These are phyloP conservation scores for Petasospora fabianii DNA, from an alignment of 1,139 yeast species.

Conservation along the genomic window DNA sequence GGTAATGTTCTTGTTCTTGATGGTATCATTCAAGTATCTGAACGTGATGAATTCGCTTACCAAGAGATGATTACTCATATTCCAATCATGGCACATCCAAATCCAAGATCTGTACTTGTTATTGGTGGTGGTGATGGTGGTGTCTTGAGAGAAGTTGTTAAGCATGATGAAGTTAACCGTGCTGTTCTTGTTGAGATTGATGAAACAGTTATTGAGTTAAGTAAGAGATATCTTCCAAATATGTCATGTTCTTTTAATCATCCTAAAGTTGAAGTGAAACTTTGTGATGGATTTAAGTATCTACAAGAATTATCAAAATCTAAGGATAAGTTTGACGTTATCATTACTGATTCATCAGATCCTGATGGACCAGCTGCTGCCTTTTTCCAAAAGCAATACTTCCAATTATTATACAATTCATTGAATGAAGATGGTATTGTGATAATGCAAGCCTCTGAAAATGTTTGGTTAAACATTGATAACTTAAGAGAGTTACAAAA, in stretches of 20 bases:
- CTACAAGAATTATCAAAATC: slow-evolving; percentile 41
- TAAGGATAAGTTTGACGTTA: slow-evolving; percentile 63
- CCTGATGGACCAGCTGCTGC: slow-evolving; percentile 99
- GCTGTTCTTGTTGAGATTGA: slow-evolving; percentile 91
- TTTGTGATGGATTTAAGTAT: slow-evolving; percentile 88
- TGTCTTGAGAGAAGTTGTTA: slow-evolving; percentile 77
- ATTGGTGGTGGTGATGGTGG: slow-evolving; percentile 97
- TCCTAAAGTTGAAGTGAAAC: slow-evolving; percentile 66
- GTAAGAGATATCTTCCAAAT: slow-evolving; percentile 71
- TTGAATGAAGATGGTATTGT: slow-evolving; percentile 73
- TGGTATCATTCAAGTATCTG: slow-evolving; percentile 86
- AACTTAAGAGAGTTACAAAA: slow-evolving; percentile 57
- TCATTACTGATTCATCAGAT: slow-evolving; percentile 93
- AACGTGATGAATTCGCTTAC: slow-evolving; percentile 85
- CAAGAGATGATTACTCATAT: slow-evolving; percentile 86
- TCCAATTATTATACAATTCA: slow-evolving; percentile 65
- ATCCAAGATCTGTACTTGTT: slow-evolving; percentile 72
- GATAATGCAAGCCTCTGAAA: slow-evolving; percentile 89
- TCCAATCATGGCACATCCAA: slow-evolving; percentile 71
- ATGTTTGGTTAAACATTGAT: slow-evolving; percentile 81
- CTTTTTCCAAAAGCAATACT: slow-evolving; percentile 81
- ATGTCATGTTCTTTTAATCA: slow-evolving; percentile 75
- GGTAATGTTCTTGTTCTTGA: slow-evolving; percentile 85
- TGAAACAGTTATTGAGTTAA: slow-evolving; percentile 72
- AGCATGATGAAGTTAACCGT: slow-evolving; percentile 66